Conservation (phyloP, 2,329 filamentous ascomycete species). For the Sarocladium oryzae region DNA sequence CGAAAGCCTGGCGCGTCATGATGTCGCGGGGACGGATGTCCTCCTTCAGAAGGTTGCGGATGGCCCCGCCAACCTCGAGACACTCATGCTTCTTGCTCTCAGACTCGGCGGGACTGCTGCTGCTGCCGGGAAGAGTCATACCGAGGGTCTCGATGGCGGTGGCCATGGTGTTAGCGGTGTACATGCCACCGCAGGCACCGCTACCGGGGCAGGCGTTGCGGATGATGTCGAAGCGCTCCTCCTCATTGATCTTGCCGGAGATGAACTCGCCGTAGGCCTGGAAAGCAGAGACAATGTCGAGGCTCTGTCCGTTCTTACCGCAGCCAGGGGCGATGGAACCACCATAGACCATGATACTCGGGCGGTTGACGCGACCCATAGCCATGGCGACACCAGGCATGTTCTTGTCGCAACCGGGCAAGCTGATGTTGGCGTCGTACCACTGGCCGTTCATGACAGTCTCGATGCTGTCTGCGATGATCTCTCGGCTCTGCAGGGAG, state of each 20-base stretch:
- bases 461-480: constrained; percentile 97
- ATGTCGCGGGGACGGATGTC: constrained; percentile 74
- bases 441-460: constrained; percentile 98
- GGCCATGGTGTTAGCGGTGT: constrained; percentile 91
- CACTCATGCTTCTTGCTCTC: constrained; percentile 68
- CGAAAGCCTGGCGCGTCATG: constrained; percentile 72
- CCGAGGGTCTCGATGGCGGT: constrained; percentile 88
- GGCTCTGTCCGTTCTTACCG: constrained; percentile 64
- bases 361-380: constrained; percentile 91
- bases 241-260: constrained; percentile 82
- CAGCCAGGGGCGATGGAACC: constrained; percentile 91
- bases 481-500: constrained; percentile 86
- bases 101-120: constrained; percentile 71
- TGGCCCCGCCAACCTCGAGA: constrained; percentile 61
- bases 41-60: constrained; percentile 67
- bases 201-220: constrained; percentile 66
- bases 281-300: constrained; percentile 96
- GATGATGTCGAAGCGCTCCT: constrained; percentile 90
- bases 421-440: constrained; percentile 96
- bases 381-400: constrained; percentile 92
- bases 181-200: constrained; percentile 80
- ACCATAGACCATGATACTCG: constrained; percentile 95
- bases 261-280: constrained; percentile 96
- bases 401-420: constrained; percentile 99
- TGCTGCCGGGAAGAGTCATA: constrained; percentile 77